A percentile compares a stretch with the other conserved stretches of the same genome.
Evolutionary conservation across 192 early-diverging fungal species (phyloP).

Genomic region (Podila clonocystis): DNA sequence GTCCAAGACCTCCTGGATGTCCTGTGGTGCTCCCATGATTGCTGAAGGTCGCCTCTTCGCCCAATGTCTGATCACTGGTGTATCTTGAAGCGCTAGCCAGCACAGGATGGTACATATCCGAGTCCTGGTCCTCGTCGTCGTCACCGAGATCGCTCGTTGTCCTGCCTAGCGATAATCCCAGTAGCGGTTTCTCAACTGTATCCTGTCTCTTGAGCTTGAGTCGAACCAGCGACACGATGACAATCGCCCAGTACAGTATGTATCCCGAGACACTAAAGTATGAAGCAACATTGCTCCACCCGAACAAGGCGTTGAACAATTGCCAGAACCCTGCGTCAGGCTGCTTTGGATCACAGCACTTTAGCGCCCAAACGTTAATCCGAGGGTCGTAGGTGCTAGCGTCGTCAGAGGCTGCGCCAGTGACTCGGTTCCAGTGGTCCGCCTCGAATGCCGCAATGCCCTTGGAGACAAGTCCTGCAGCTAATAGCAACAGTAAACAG

Average conservation of each 20-base stretch:
- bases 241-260: constrained; percentile 77
- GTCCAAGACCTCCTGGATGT: too few relatives aligned
- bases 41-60: too few relatives aligned
- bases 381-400: constrained; percentile 62
- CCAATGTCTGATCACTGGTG: too few relatives aligned
- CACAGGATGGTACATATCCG: too few relatives aligned
- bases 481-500: constrained; percentile 77
- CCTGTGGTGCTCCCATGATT: too few relatives aligned
- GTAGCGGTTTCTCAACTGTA: too few relatives aligned
- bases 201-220: constrained; percentile 41
- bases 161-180: too few relatives aligned
- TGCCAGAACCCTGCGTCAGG: constrained; percentile 64
- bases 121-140: too few relatives aligned
- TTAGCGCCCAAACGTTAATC: constrained; percentile 65
- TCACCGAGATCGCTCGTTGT: too few relatives aligned
- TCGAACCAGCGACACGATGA: constrained; percentile 58
- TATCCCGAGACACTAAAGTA: constrained; percentile 78
- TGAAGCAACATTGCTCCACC: constrained; percentile 82
- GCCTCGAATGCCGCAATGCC: constrained; percentile 75
- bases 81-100: too few relatives aligned
- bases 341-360: constrained; percentile 71
- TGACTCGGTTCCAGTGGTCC: constrained; percentile 64
- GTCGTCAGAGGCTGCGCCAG: constrained; percentile 73
- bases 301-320: constrained; percentile 79
- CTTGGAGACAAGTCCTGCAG: constrained; percentile 83